A percentile compares a stretch with the other conserved stretches of the same genome.
phyloP scores from a whole-genome alignment of 129 eudicot genomes.

The sunflower (Helianthus annuus) region HanXRQr2.0-SUNRISE NC_035435.2:169195520-169196019 shows the following conservation, averaged over 20 bases:
- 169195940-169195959: conserved; percentile 20
- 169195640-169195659: no score
- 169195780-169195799: conserved; percentile 80
- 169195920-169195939: conserved; percentile 48
- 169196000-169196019: background rate
- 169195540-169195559: no score
- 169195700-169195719: background rate
- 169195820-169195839: conserved; percentile 80
- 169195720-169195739: conserved; percentile 18
- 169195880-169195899: conserved; percentile 71
- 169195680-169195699: no score
- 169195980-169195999: conserved; percentile 45
- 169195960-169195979: conserved; percentile 43
- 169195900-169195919: conserved; percentile 80
- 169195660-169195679: no score
- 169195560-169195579: no score
- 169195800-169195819: conserved; percentile 67
- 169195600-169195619: no score
- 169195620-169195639: no score
- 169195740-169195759: conserved; percentile 66
- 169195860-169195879: conserved; percentile 84
- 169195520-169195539: no score
- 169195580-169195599: no score
- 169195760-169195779: conserved; percentile 77
- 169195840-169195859: conserved; percentile 90